These are phyloP conservation scores for Picea engelmannii DNA, from an alignment of 83 land plant species.

Conservation along the genomic window DNA sequence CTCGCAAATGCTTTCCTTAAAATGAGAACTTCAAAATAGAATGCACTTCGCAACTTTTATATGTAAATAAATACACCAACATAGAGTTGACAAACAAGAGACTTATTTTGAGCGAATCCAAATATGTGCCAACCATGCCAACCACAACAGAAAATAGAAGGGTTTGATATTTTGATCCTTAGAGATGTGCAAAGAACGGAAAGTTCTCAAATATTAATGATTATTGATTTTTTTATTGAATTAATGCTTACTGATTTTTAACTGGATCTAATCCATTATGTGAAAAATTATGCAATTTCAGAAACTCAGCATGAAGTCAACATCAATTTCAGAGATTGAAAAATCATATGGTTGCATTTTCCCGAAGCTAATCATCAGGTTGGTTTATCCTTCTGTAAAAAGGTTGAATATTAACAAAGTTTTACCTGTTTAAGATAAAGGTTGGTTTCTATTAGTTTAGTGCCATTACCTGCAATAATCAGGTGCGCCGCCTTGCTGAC, in stretches of 20 bases:
- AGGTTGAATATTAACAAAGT: not conserved
- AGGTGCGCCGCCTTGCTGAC: not conserved
- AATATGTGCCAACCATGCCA: not conserved
- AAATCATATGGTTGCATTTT: not conserved
- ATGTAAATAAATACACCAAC: not conserved
- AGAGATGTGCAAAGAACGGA: not conserved
- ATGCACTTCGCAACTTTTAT: not conserved
- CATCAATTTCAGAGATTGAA: not conserved
- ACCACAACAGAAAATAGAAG: not conserved
- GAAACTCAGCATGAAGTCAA: not conserved
- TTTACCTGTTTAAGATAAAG: not conserved
- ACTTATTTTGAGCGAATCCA: not conserved
- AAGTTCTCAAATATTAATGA: not conserved
- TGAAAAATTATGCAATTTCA: not conserved
- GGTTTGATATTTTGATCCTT: not conserved
- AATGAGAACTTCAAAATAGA: not conserved
- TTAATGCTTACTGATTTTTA: not conserved
- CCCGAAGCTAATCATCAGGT: not conserved
- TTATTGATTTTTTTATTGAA: not conserved
- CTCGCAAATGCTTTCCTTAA: not conserved
- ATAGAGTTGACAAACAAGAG: not conserved
- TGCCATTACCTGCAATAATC: not conserved
- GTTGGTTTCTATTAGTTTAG: not conserved
- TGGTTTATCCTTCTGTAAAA: not conserved
- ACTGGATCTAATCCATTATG: not conserved